Evolutionary conservation across 2,329 filamentous ascomycete genomes (phyloP).

Genomic region (Alternaria sp.): DNA sequence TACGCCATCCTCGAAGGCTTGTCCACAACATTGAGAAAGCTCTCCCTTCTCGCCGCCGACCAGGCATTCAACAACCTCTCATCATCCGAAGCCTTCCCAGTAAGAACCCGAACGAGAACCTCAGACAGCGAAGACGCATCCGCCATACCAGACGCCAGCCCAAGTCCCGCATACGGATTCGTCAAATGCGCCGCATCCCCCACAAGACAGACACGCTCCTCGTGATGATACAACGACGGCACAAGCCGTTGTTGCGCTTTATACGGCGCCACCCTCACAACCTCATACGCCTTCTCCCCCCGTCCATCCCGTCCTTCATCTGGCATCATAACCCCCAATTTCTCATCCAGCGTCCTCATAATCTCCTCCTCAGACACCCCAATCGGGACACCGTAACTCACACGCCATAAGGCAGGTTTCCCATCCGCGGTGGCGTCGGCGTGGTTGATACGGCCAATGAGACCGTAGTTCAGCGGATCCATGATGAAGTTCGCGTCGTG

Average conservation of each 20-base stretch:
- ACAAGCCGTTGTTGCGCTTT: slow-evolving; percentile 51
- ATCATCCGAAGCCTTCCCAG: slow-evolving; percentile 14
- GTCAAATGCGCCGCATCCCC: slow-evolving; percentile 52
- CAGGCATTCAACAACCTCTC: slow-evolving; percentile 44
- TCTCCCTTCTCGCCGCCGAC: slow-evolving; percentile 41
- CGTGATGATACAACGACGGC: slow-evolving; percentile 26
- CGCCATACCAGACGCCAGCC: slow-evolving; percentile 44
- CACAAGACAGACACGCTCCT: slow-evolving; percentile 39
- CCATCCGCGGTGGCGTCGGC: background rate
- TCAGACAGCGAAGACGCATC: slow-evolving; percentile 41
- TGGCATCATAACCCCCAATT: slow-evolving; percentile 41
- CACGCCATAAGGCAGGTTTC: slow-evolving; percentile 47
- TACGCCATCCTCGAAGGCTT: slow-evolving; percentile 39
- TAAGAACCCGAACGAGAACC: slow-evolving; percentile 35
- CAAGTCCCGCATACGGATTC: slow-evolving; percentile 47
- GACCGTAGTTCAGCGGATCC: slow-evolving; percentile 46
- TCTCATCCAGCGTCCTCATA: slow-evolving; percentile 30
- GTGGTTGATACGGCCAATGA: slow-evolving; percentile 43
- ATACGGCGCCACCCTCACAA: slow-evolving; percentile 49
- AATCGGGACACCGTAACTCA: slow-evolving; percentile 48
- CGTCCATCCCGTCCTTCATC: slow-evolving; percentile 21
- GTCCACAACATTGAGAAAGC: slow-evolving; percentile 46
- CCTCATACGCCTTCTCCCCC: slow-evolving; percentile 30
- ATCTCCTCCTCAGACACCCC: slow-evolving; percentile 41
- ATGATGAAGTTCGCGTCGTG: slow-evolving; percentile 51